These are phyloP conservation scores for Alternaria arbusti DNA, from an alignment of 2,329 filamentous ascomycete genomes.

Conservation along the genomic window DNA sequence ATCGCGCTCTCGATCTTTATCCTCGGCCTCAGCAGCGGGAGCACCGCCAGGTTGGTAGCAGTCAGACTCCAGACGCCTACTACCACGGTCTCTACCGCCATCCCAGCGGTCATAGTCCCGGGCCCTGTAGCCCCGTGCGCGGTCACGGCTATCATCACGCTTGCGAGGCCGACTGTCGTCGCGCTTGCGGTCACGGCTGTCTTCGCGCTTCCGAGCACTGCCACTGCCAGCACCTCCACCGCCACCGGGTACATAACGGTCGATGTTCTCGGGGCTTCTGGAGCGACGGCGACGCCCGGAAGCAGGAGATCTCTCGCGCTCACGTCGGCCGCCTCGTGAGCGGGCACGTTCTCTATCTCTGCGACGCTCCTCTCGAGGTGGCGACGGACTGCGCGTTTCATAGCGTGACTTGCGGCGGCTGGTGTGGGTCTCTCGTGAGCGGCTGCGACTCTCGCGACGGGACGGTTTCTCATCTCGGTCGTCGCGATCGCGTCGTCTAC, in stretches of 20 bases:
- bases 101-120: conserved; percentile 51
- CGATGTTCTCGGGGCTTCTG: conserved; percentile 47
- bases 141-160: conserved; percentile 46
- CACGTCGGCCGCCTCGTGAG: conserved; percentile 24
- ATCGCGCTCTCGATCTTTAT: conserved; percentile 25
- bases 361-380: conserved; percentile 27
- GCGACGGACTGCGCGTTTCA: conserved; percentile 35
- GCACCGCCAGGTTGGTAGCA: conserved; percentile 37
- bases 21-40: conserved; percentile 12
- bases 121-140: conserved; percentile 47
- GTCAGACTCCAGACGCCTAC: conserved; percentile 37
- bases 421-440: conserved; percentile 37
- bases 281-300: conserved; percentile 29
- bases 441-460: conserved; percentile 38
- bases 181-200: conserved; percentile 28
- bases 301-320: conserved; percentile 24
- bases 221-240: conserved; percentile 17
- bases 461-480: conserved; percentile 26
- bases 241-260: conserved; percentile 46
- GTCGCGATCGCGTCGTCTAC: conserved; percentile 27
- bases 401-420: conserved; percentile 39
- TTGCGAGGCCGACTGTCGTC: conserved; percentile 32
- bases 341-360: conserved; percentile 34
- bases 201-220: conserved; percentile 32
- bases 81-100: conserved; percentile 27